These are phyloP conservation scores for Pseudocercospora crystallina DNA, from an alignment of 2,329 filamentous ascomycete species.

Conservation along the genomic window DNA sequence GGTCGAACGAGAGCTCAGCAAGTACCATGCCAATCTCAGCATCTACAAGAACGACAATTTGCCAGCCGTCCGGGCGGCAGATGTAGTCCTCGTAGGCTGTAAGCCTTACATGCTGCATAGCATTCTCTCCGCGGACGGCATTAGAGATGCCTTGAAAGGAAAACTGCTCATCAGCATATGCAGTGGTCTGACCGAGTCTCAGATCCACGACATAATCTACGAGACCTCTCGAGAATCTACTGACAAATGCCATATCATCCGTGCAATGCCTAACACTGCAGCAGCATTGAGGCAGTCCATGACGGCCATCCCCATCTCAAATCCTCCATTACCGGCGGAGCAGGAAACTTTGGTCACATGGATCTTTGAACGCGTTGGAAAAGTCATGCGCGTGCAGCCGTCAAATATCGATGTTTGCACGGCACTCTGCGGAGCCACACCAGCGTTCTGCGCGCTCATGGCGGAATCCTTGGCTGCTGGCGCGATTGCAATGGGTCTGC, in stretches of 20 bases:
- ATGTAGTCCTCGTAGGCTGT: constrained; percentile 76
- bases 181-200: constrained; percentile 69
- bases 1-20: constrained; percentile 64
- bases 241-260: constrained; percentile 64
- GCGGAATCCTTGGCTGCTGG: constrained; percentile 75
- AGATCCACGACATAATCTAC: constrained; percentile 60
- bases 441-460: constrained; percentile 73
- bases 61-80: constrained; percentile 64
- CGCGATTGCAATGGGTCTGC: constrained; percentile 75
- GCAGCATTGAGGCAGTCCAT: constrained; percentile 76
- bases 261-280: constrained; percentile 84
- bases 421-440: constrained; percentile 71
- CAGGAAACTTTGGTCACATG: constrained; percentile 64
- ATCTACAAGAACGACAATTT: constrained; percentile 73
- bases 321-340: constrained; percentile 56
- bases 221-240: constrained; percentile 49
- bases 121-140: constrained; percentile 66
- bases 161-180: constrained; percentile 82
- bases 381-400: constrained; percentile 66
- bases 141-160: constrained; percentile 70
- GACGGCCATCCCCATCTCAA: constrained; percentile 68
- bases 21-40: constrained; percentile 62
- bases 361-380: constrained; percentile 75
- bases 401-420: constrained; percentile 71
- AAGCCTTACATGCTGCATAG: constrained; percentile 70